Conservation (phyloP, 2,329 filamentous ascomycete genomes). For the Colletotrichum sp. region DNA sequence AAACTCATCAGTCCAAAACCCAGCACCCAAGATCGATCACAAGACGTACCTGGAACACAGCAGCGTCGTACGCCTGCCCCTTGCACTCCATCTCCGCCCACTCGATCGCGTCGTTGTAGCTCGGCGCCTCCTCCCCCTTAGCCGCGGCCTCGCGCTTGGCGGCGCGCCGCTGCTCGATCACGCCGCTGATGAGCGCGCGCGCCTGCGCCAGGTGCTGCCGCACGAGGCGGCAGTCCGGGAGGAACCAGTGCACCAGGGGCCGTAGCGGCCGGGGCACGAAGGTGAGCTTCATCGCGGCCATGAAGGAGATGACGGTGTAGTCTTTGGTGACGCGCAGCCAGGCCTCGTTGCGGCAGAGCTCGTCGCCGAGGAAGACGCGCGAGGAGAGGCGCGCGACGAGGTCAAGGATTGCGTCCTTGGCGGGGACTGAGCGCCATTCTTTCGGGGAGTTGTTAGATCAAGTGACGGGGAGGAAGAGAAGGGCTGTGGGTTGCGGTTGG, state of each 20-base stretch:
- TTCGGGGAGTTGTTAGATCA: no score
- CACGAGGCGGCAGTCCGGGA: constrained; percentile 41
- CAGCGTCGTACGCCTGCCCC: constrained; percentile 53
- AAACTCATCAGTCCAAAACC: no score
- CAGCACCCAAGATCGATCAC: no score
- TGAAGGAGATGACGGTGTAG: constrained; percentile 45
- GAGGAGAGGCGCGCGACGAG: constrained; percentile 55
- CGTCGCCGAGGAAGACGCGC: constrained; percentile 50
- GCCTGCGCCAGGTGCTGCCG: constrained; percentile 36
- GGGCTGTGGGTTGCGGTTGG: no score
- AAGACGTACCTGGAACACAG: constrained; percentile 59
- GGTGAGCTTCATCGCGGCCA: constrained; percentile 39
- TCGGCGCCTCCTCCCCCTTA: background rate
- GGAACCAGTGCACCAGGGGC: constrained; percentile 46
- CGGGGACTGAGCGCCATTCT: constrained; percentile 26
- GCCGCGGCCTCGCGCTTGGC: constrained; percentile 27
- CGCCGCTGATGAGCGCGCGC: constrained; percentile 36
- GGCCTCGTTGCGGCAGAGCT: constrained; percentile 47
- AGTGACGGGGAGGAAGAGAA: no score
- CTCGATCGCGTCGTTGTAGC: constrained; percentile 40
- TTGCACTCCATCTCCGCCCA: constrained; percentile 53
- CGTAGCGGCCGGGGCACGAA: constrained; percentile 42
- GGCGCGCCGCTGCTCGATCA: constrained; percentile 28
- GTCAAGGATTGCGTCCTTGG: background rate
- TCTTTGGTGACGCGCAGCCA: constrained; percentile 51